These are phyloP conservation scores for Metschnikowia bowlesiae DNA, from an alignment of 805 yeast species.

Conservation along the genomic window DNA sequence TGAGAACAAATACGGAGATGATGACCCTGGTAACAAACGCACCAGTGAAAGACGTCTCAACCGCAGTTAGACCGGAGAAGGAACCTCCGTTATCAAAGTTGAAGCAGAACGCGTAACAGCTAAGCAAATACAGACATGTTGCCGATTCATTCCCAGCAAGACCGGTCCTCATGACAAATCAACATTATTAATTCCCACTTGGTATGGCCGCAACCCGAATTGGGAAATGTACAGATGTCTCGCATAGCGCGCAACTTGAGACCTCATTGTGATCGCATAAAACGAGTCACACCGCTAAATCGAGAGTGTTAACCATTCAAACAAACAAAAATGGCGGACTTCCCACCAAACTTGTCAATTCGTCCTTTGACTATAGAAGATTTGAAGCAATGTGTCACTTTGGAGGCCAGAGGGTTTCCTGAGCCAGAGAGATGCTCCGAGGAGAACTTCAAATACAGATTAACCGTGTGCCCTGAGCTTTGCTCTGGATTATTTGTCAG, in stretches of 20 bases:
- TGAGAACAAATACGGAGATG: too few relatives aligned
- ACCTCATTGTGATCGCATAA: background rate
- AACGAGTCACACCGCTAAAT: background rate
- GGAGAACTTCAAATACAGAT: conserved; percentile 64
- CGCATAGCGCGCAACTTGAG: too few relatives aligned
- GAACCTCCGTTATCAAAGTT: too few relatives aligned
- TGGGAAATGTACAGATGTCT: background rate
- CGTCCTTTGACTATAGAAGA: conserved; percentile 43
- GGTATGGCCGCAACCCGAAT: background rate
- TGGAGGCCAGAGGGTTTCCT: conserved; percentile 70
- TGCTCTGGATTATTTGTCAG: conserved; percentile 84
- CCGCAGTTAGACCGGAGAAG: too few relatives aligned
- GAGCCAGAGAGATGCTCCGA: conserved; percentile 61
- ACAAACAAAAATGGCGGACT: conserved; percentile 32
- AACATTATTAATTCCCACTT: too few relatives aligned
- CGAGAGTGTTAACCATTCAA: background rate
- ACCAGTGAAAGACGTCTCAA: too few relatives aligned
- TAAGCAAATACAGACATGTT: too few relatives aligned
- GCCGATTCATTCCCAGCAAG: too few relatives aligned
- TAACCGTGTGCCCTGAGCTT: conserved; percentile 82
- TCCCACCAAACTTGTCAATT: conserved; percentile 43
- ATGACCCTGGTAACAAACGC: too few relatives aligned
- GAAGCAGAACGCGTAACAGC: too few relatives aligned
- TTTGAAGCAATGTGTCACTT: conserved; percentile 50
- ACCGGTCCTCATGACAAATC: too few relatives aligned